Base-by-base conservation (phyloP, 257 asterid species). In the Fraxinus pennsylvanica region DNA sequence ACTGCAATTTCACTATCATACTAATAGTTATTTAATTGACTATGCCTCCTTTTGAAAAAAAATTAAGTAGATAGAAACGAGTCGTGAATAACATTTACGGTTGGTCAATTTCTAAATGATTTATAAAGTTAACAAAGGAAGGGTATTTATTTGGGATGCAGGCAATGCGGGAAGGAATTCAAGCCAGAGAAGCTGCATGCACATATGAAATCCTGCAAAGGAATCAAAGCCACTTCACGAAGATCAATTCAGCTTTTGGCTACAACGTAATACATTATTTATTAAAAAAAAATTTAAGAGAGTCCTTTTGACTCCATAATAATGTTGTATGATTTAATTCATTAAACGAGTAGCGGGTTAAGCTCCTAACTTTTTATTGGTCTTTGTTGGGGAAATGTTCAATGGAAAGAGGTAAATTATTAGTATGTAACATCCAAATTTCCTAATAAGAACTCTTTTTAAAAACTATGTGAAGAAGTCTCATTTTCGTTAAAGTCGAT, bases 121-220 rank as follows among this genome's bases (percentile, higher is more conserved):
- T 36, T 38, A 38, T 1, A 38, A 6, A 38, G 41, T 38, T 38
- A 9, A 38, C 41, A 7, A 38, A 38, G 41, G 41, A 38, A 7
- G 41, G 41, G 10, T 38, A 38, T 38, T 38, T 38, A 38, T 6
- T 38, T 38, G 4, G 4, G 50, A 50, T 50, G 65, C 87, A 92
- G 97, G 75, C 97, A 92, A 85, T 92, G 97, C 72, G 88, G 90
- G 79, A 92, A 92, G 88, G 87, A 86, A 71, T 92, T 94, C 89
- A 90, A 90, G 85, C 97, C 97, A 38, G 96, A 90, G 84, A 91
- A 90, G 83, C 83, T 94, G 74, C 93, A 87, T 74, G 79, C 87
- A 0, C 99, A 94, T 82, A 91, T 94, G 95, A 91, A 86, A 81
- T 84, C 96, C 21, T 94, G 99, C 93, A 92, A 86, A 81, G 92